Base-by-base conservation (phyloP, 208 protist species). In the Trypanosoma brucei region DNA sequence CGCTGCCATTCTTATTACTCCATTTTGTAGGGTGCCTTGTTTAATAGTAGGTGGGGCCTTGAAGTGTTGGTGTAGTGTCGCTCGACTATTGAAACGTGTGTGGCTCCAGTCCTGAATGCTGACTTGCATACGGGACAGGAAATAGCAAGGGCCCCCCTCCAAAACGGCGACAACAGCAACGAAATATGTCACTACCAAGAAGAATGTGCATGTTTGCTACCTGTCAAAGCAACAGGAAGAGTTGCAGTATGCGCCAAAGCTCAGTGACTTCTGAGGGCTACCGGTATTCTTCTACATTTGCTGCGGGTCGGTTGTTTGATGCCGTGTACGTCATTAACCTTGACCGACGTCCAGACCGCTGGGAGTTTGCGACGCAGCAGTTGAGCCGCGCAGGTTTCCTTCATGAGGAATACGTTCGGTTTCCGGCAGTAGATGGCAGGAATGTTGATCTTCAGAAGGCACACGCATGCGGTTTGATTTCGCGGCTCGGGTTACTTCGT, bases 251-350 rank as follows among this genome's bases (percentile, higher is more conserved):
- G 42, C 42, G 42, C 42, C 8, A 34, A 35, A 58, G 38, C 54
- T 88, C 22, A 81, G 42, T 11, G 6, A 11, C 11, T 6, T 46
- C 8, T 46, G 42, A 11, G 11, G 42, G 11, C 42, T 46, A 46
- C 11, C 42, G 42, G 6, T 46, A 46, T 46, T 6, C 11, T 6
- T 46, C 42, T 46, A 14, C 8, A 14, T 6, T 3, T 31, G 11
- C 39, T 13, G 31, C 38, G 9, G 22, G 37, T 48, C 14, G 33
- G 33, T 44, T 62, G 34, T 68, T 74, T 60, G 59, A 67, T 35
- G 68, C 68, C 2, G 68, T 74, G 6, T 68, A 65, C 33, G 78
- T 91, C 52, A 90, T 94, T 50, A 94, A 94, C 58, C 68, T 94
- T 0, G 72, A 81, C 50, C 70, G 79, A 36, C 82, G 88, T 2